These are phyloP conservation scores for Beauveria varroae DNA, from an alignment of 2,329 filamentous ascomycete species.

Conservation along the genomic window DNA sequence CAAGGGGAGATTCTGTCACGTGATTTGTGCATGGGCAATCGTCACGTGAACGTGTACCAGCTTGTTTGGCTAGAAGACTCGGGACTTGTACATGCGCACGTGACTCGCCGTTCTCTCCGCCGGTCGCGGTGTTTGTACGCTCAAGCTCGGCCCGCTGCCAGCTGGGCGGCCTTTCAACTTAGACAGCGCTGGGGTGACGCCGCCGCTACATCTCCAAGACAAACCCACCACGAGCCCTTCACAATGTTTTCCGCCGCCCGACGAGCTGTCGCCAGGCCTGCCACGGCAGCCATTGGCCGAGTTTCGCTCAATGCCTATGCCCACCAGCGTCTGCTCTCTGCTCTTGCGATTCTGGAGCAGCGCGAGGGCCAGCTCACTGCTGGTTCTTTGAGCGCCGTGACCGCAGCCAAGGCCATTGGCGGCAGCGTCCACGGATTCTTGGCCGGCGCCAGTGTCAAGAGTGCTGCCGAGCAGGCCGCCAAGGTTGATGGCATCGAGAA, in stretches of 20 bases:
- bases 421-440: constrained; percentile 81
- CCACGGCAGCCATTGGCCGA: constrained; percentile 20
- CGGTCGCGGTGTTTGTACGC: background rate
- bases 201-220: background rate
- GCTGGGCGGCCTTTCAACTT: constrained; percentile 1
- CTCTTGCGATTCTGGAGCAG: constrained; percentile 88
- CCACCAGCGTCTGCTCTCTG: constrained; percentile 60
- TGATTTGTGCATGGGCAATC: background rate
- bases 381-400: constrained; percentile 76
- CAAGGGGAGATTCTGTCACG: constrained; percentile 11
- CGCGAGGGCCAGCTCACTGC: constrained; percentile 78
- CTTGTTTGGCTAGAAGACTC: background rate
- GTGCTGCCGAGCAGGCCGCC: constrained; percentile 72
- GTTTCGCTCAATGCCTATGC: constrained; percentile 24
- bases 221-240: constrained; percentile 3
- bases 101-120: constrained; percentile 11
- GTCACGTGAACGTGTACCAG: background rate
- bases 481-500: constrained; percentile 90
- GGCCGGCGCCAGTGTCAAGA: constrained; percentile 70
- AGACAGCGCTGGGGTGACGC: constrained; percentile 2
- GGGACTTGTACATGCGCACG: background rate
- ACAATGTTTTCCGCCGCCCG: constrained; percentile 26
- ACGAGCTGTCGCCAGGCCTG: constrained; percentile 21
- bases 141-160: constrained; percentile 10
- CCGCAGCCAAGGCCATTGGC: constrained; percentile 79